A percentile compares a stretch with the other conserved stretches of the same genome.
These are phyloP conservation scores for Phytopythium vexans DNA, from an alignment of 352 stramenopile genomes.

Conservation along the genomic window DNA sequence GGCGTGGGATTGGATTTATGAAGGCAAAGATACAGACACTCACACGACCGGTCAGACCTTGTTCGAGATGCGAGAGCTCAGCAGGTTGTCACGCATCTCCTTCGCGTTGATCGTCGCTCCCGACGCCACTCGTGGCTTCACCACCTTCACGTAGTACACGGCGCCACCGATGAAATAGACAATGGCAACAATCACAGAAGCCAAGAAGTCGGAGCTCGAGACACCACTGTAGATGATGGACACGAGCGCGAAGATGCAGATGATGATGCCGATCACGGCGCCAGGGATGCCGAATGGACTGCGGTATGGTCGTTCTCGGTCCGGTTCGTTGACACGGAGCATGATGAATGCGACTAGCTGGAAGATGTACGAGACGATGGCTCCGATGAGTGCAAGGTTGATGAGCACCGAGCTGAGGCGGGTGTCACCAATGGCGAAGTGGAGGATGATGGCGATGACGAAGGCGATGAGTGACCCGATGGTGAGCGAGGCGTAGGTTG, in stretches of 20 bases:
- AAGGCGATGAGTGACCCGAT: slow-evolving; percentile 39
- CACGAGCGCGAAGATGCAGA: slow-evolving; percentile 45
- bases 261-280: slow-evolving; percentile 32
- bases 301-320: slow-evolving; percentile 45
- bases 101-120: slow-evolving; percentile 22
- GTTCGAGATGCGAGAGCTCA: slow-evolving; percentile 24
- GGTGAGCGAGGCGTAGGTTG: slow-evolving; percentile 52
- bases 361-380: slow-evolving; percentile 61
- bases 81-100: slow-evolving; percentile 38
- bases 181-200: slow-evolving; percentile 32
- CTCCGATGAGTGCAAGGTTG: slow-evolving; percentile 65
- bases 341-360: slow-evolving; percentile 57
- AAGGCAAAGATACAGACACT: slow-evolving; percentile 3
- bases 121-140: slow-evolving; percentile 29
- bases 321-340: slow-evolving; percentile 47
- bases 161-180: slow-evolving; percentile 41
- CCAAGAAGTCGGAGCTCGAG: slow-evolving; percentile 54
- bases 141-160: slow-evolving; percentile 36
- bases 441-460: slow-evolving; percentile 40
- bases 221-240: slow-evolving; percentile 68
- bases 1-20: slow-evolving; percentile 3
- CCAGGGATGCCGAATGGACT: slow-evolving; percentile 54
- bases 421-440: slow-evolving; percentile 57
- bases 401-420: slow-evolving; percentile 62
- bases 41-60: slow-evolving; percentile 17